Evolutionary conservation across 2,329 filamentous ascomycete species (phyloP).

Genomic region (Berkeleyomyces rouxiae): DNA sequence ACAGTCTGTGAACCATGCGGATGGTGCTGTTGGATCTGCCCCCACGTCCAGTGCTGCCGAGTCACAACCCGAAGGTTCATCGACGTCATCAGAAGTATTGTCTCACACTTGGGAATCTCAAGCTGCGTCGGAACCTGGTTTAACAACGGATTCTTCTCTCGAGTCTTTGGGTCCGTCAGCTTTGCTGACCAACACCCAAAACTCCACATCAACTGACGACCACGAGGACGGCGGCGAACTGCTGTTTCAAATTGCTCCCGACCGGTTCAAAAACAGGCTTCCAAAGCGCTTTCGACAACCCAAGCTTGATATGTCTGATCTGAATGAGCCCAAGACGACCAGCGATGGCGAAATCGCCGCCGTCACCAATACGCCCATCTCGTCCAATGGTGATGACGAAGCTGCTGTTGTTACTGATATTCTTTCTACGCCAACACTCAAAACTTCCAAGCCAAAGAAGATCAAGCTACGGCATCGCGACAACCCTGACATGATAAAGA

Average conservation of each 20-base stretch:
- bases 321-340: background rate
- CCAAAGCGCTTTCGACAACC: background rate
- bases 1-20: background rate
- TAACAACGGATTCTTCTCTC: background rate
- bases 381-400: background rate
- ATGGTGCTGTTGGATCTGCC: background rate
- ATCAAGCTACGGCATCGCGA: slow-evolving; percentile 6
- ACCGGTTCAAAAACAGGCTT: background rate
- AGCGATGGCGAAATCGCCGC: background rate
- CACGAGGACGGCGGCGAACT: background rate
- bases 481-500: background rate
- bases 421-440: background rate
- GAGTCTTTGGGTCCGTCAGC: background rate
- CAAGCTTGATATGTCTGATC: background rate
- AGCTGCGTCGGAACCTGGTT: background rate
- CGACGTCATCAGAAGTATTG: background rate
- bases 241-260: background rate
- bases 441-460: slow-evolving; percentile 2
- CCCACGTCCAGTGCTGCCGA: background rate
- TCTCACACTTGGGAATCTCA: background rate
- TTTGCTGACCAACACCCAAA: background rate
- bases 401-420: background rate
- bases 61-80: background rate
- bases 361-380: background rate
- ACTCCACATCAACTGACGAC: background rate